These are phyloP conservation scores for Celoporthe dispersa DNA, from an alignment of 2,329 filamentous ascomycete species.

Conservation along the genomic window DNA sequence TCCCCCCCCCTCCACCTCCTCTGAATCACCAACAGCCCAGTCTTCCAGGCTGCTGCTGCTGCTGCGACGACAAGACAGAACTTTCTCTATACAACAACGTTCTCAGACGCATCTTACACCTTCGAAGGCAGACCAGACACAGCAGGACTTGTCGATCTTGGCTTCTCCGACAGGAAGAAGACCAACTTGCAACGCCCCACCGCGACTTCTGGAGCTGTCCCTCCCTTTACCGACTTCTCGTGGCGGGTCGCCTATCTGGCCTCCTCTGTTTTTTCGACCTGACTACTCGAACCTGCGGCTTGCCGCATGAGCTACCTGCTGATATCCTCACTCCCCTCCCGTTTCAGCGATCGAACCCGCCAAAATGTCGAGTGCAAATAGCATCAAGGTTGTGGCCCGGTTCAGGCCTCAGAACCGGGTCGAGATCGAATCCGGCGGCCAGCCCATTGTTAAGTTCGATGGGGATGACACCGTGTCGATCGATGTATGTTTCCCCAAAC, in stretches of 20 bases:
- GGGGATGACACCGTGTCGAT: slow-evolving; percentile 86
- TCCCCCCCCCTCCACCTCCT: not conserved
- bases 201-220: slow-evolving; percentile 15
- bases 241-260: slow-evolving; percentile 27
- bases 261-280: slow-evolving; percentile 18
- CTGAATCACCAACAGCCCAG: slow-evolving; percentile 13
- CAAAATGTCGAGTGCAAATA: slow-evolving; percentile 64
- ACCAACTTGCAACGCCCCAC: slow-evolving; percentile 15
- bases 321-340: slow-evolving; percentile 32
- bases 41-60: slow-evolving; percentile 18
- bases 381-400: slow-evolving; percentile 90
- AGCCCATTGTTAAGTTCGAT: slow-evolving; percentile 88
- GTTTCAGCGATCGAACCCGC: slow-evolving; percentile 37
- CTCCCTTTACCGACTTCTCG: slow-evolving; percentile 25
- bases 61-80: not conserved
- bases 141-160: slow-evolving; percentile 18
- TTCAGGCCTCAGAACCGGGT: slow-evolving; percentile 97
- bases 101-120: not conserved
- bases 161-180: slow-evolving; percentile 3
- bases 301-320: slow-evolving; percentile 32
- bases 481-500: slow-evolving; percentile 64
- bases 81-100: no score
- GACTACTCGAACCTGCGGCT: slow-evolving; percentile 17
- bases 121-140: slow-evolving; percentile 7
- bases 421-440: slow-evolving; percentile 86